Base-by-base conservation (phyloP, 1,284 basidiomycete species). In the Cryptococcus sp. region DNA sequence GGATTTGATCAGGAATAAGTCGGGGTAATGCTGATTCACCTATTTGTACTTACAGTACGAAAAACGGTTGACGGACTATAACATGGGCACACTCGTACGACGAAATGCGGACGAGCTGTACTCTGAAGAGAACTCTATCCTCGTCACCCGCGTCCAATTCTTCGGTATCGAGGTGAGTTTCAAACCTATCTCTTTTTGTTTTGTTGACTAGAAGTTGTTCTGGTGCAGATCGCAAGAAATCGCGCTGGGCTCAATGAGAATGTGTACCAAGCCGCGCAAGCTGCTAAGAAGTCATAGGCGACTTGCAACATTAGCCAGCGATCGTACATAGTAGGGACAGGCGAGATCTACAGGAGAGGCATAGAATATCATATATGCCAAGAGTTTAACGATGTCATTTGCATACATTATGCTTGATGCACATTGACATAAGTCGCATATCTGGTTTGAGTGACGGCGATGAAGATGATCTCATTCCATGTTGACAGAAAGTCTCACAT, bases 71-170 rank as follows among this genome's bases (percentile, higher is more conserved):
- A 88, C 91, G 73, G 94, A 99, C 70, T 93, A 89, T 81, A 99
- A 98, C 83, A 97, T 98, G 80, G 96, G 96, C 34, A 97, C 92
- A 2, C 82, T 99, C 66, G 89, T 99, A 67, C 86, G 96, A 51
- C 88, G 85, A 54, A 86, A 96, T 73, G 83, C 87, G 39, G 82
- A 81, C 50, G 83, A 86, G 61, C 91, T 95, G 73, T 99, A 99
- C 79, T 87, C 86, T 11, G 89, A 99, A 81, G 85, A 82, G 52
- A 99, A 98, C 81, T 91, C 92, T 15, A 95, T 97, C 61, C 95
- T 99, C 72, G 92, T 94, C 89, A 76, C 64, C 83, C 64, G 72
- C 49, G 64, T 80, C 17, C 82, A 94, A 82, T 98, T 97, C 81
- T 93, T 93, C 70, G 92, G 91, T 26, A 84, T 93, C 73, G 93